These are phyloP conservation scores for Linum trigynum DNA, from an alignment of 345 rosid species.

Conservation along the genomic window DNA sequence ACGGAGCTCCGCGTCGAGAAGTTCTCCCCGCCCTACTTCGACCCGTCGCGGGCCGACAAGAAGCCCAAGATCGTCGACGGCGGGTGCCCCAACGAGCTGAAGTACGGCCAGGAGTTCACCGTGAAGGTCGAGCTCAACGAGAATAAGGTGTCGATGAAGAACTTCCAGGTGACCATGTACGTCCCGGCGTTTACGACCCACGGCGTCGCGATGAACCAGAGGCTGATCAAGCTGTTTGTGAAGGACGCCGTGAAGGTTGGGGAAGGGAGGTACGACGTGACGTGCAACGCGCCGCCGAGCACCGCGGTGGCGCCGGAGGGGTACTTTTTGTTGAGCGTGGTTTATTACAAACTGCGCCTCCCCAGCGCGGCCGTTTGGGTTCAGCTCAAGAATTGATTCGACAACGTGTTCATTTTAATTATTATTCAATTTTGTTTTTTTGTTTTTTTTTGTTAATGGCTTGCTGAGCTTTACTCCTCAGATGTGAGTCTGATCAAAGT, in stretches of 20 bases:
- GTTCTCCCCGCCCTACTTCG: slow-evolving; percentile 39
- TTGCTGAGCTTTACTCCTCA: no score
- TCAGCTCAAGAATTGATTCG: not conserved
- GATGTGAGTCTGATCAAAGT: no score
- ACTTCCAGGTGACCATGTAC: slow-evolving; percentile 37
- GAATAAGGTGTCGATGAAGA: not conserved
- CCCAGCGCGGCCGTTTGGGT: not conserved
- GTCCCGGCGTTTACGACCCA: slow-evolving; percentile 68
- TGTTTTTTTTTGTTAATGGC: no score
- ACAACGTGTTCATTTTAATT: no score
- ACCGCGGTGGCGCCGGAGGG: not conserved
- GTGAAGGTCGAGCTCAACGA: slow-evolving; percentile 19
- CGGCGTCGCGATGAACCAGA: slow-evolving; percentile 59
- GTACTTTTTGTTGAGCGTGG: not conserved
- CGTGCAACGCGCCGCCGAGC: slow-evolving; percentile 26
- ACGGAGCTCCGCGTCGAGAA: slow-evolving; percentile 35
- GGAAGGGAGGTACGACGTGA: slow-evolving; percentile 14
- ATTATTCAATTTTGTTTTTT: no score
- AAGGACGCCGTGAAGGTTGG: slow-evolving; percentile 3
- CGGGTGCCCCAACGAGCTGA: slow-evolving; percentile 7
- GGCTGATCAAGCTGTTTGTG: slow-evolving; percentile 32
- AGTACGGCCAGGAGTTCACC: slow-evolving; percentile 19
- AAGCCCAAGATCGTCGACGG: slow-evolving; percentile 9
- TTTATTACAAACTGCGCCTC: not conserved
- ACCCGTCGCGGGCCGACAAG: not conserved